Evolutionary conservation across 768 basidiomycete genomes (phyloP), one percentile per base, ranked within the genome.

Genomic region (Chlorophyllum brunneum): DNA sequence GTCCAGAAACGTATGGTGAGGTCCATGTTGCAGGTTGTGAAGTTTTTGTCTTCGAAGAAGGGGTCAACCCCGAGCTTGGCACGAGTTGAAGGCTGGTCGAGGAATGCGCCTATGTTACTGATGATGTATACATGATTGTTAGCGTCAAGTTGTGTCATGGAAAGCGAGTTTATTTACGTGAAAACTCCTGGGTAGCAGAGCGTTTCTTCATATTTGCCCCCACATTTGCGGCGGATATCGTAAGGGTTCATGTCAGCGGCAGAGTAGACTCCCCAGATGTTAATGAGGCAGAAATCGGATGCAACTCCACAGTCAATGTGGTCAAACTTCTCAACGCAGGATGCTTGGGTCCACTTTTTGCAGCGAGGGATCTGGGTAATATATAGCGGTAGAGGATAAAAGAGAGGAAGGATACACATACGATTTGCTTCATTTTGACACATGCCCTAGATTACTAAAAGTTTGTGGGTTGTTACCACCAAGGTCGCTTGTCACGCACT

Each of bases 261-360:
- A 33, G 23, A 8, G 33, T 39, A 63, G 37, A 73, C 67, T 50
- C 55, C 63, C 20, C 69, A 72, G 22, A 89, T 64, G 54, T 78
- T 74, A 13, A 61, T 64, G 16, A 74, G 55, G 66, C 91, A 92
- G 62, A 86, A 89, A 1, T 59, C 58, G 29, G 76, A 67, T 1
- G 88, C 85, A 6, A 84, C 83, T 13, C 64, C 63, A 60, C 91
- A 92, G 48, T 76, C 70, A 29, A 88, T 81, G 11, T 70, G 69
- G 61, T 94, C 88, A 50, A 82, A 82, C 5, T 69, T 63, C 37
- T 88, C 77, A 20, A 86, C 69, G 59, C 89, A 92, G 37, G 74
- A 70, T 26, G 67, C 60, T 33, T 74, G 67, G 63, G 85, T 67
- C 59, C 75, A 75, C 55, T 74, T 75, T 55, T 80, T 65, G 66